phyloP scores from a whole-genome alignment of 2,329 filamentous ascomycete genomes.

The Verticillium tricorpus region DNA sequence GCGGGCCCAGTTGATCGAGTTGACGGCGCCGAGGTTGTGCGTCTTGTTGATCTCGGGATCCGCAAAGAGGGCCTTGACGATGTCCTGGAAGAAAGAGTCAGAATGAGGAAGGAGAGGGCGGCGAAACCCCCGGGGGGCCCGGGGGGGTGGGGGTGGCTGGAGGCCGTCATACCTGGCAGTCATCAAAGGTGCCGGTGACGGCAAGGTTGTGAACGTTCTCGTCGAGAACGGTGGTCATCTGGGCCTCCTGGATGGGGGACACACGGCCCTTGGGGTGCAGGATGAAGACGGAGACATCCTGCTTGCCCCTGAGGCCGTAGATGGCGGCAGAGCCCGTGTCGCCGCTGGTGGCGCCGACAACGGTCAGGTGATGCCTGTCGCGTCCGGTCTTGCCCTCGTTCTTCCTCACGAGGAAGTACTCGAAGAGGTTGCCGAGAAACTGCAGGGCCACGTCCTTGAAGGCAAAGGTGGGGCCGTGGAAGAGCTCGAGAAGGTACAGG shows the following conservation, averaged over 20 bases:
- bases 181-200: slow-evolving; percentile 88
- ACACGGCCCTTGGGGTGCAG: slow-evolving; percentile 88
- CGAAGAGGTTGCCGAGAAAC: slow-evolving; percentile 93
- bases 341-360: slow-evolving; percentile 81
- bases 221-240: slow-evolving; percentile 94
- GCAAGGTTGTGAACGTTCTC: slow-evolving; percentile 89
- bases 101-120: no score
- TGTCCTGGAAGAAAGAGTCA: slow-evolving; percentile 53
- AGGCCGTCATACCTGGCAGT: slow-evolving; percentile 66
- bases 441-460: slow-evolving; percentile 93
- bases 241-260: slow-evolving; percentile 86
- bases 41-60: slow-evolving; percentile 79
- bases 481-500: slow-evolving; percentile 85
- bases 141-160: no score
- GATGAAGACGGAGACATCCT: slow-evolving; percentile 95
- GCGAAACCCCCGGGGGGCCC: no score
- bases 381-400: slow-evolving; percentile 64
- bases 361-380: slow-evolving; percentile 75
- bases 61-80: slow-evolving; percentile 87
- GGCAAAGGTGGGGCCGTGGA: slow-evolving; percentile 91
- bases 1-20: slow-evolving; percentile 94
- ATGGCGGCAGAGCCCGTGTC: slow-evolving; percentile 94
- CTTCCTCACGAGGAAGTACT: slow-evolving; percentile 75
- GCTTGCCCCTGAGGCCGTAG: slow-evolving; percentile 90
- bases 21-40: slow-evolving; percentile 85